These are phyloP conservation scores for Lactifluus volemus DNA, from an alignment of 768 basidiomycete species.

Conservation along the genomic window DNA sequence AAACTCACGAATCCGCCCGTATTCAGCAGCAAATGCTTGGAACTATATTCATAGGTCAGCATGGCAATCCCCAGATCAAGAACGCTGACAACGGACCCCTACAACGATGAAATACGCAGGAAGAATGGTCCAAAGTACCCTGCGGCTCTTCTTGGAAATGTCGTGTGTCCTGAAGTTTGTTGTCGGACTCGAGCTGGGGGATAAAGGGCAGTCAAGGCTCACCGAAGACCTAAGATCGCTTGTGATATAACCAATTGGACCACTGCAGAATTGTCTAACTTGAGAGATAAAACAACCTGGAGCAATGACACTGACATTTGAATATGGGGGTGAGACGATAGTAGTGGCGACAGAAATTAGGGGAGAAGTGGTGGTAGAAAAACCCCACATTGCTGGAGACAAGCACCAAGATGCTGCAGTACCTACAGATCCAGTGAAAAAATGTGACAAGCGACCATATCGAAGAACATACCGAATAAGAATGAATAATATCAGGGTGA, in stretches of 20 bases:
- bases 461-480: slow-evolving; percentile 4
- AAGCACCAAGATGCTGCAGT: slow-evolving; percentile 39
- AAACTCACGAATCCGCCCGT: slow-evolving; percentile 39
- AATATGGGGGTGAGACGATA: slow-evolving; percentile 46
- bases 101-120: slow-evolving; percentile 33
- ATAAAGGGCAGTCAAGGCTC: slow-evolving; percentile 5
- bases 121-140: slow-evolving; percentile 33
- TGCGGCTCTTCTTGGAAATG: slow-evolving; percentile 38
- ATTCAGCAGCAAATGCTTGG: slow-evolving; percentile 50
- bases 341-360: slow-evolving; percentile 37
- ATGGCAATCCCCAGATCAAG: slow-evolving; percentile 19
- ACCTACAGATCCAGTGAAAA: slow-evolving; percentile 23
- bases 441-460: not conserved
- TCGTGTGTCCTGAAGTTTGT: slow-evolving; percentile 40
- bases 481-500: slow-evolving; percentile 1
- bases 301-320: slow-evolving; percentile 39
- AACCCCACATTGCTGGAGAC: slow-evolving; percentile 50
- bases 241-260: slow-evolving; percentile 58
- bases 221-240: slow-evolving; percentile 54
- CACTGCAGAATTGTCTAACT: slow-evolving; percentile 29
- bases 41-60: slow-evolving; percentile 25
- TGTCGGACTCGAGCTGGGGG: not conserved
- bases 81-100: slow-evolving; percentile 30
- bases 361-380: slow-evolving; percentile 43
- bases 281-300: not conserved